Base-by-base conservation (phyloP, 129 eudicot species). In the Calendula officinalis region DNA sequence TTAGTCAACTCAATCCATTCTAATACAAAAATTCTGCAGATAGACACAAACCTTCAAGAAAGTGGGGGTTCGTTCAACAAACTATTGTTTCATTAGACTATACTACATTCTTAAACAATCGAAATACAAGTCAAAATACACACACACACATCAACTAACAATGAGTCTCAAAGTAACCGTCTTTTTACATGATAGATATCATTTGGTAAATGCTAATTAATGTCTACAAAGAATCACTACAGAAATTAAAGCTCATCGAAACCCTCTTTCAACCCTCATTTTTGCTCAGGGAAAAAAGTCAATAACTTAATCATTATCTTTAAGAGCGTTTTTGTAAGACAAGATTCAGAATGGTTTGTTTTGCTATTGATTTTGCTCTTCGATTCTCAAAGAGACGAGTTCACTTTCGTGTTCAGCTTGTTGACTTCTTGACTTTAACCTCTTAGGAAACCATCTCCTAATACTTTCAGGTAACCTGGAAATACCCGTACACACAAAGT, bases 361-460 rank as follows among this genome's bases (percentile, higher is more conserved):
- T 27, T 51, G 62, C 67, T 75, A 76, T 74, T 68, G 66, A 66
- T 16, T 80, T 68, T 77, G 86, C 22, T 78, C 89, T 65, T 86
- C 83, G 3, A 57, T 67, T 67, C 73, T 87, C 61, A 91, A 66
- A 12, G 90, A 73, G 38, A 82, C 86, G n/a, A 84, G 80, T 77
- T 91, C 98, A 64, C 96, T 82, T 65, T 91, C 97, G 47, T 82
- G 85, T 49, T 82, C 94, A 36, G 78, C 74, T 67, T 82, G 97
- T 73, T 82, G 90, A 38, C 83, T 79, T 84, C 83, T 82, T 51
- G 79, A 36, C 68, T 77, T 87, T 36, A 80, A 66, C 67, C 71
- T 78, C 79, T 75, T 81, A 0, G 95, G 94, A 22, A 84, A 68
- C 90, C 87, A 86, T 77, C 82, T 90, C 42, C 86, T 73, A 6